These are phyloP conservation scores for Hypoxylon sp. DNA, from an alignment of 2,329 filamentous ascomycete genomes.

Conservation along the genomic window DNA sequence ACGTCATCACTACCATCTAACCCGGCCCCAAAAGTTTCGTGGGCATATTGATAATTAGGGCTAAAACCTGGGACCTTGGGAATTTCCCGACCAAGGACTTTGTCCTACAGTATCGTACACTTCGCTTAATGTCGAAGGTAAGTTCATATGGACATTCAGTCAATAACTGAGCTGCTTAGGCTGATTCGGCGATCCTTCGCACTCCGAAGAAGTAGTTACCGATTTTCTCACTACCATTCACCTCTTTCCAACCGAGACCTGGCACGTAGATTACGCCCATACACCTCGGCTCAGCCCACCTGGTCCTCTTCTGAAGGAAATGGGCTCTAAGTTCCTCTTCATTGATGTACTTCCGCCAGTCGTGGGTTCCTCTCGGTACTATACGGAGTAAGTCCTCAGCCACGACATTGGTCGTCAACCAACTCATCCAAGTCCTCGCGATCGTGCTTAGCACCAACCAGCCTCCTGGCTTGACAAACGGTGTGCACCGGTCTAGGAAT, in stretches of 20 bases:
- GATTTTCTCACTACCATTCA: constrained; percentile 83
- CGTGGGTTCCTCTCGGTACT: constrained; percentile 93
- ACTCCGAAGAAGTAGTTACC: constrained; percentile 98
- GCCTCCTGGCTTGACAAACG: constrained; percentile 88
- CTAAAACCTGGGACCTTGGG: not conserved
- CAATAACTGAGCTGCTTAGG: not conserved
- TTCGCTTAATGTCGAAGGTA: not conserved
- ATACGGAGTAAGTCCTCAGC: constrained; percentile 90
- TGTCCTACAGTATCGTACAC: not conserved
- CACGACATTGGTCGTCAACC: constrained; percentile 91
- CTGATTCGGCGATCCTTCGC: constrained; percentile 44
- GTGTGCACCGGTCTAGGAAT: constrained; percentile 80
- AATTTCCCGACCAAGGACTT: constrained; percentile 1
- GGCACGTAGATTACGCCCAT: constrained; percentile 93
- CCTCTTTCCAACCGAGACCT: constrained; percentile 88
- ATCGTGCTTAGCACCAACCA: constrained; percentile 96
- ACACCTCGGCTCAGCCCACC: constrained; percentile 72
- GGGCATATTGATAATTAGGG: constrained; percentile 6
- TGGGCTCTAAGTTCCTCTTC: constrained; percentile 78
- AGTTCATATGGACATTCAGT: not conserved
- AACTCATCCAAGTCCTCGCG: constrained; percentile 88
- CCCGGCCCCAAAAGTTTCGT: not conserved
- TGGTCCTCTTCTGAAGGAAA: constrained; percentile 65
- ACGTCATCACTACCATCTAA: too few relatives aligned
- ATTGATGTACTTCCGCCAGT: constrained; percentile 97